A percentile compares a stretch with the other conserved stretches of the same genome.
Conservation (phyloP, 345 rosid genomes). For the Eutrema heterophyllum region DNA sequence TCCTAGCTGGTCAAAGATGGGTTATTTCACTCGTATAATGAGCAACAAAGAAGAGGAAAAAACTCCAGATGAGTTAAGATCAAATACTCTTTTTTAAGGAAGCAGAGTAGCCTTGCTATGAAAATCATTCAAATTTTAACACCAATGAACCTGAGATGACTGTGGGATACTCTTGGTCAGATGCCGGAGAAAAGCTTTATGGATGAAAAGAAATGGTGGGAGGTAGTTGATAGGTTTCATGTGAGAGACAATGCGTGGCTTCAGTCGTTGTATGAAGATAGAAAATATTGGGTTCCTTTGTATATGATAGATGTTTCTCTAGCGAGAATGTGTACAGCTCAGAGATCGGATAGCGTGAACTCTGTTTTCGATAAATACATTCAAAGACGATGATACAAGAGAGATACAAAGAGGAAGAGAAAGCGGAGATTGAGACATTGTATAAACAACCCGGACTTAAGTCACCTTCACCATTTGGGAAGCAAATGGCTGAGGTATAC, state of each 20-base stretch:
- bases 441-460: constrained; percentile 58
- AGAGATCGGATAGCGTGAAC: constrained; percentile 39
- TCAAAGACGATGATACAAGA: constrained; percentile 44
- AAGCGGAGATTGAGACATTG: constrained; percentile 51
- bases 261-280: constrained; percentile 47
- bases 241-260: constrained; percentile 46
- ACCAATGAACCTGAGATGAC: too few relatives aligned
- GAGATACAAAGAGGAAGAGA: constrained; percentile 57
- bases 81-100: too few relatives aligned
- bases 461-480: constrained; percentile 69
- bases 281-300: constrained; percentile 49
- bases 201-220: constrained; percentile 55
- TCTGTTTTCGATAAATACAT: constrained; percentile 45
- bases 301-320: constrained; percentile 45
- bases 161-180: constrained; percentile 56
- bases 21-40: too few relatives aligned
- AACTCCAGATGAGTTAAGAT: too few relatives aligned
- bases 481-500: constrained; percentile 52
- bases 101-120: too few relatives aligned
- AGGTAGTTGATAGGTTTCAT: constrained; percentile 43
- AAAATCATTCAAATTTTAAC: too few relatives aligned
- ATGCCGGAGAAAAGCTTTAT: constrained; percentile 49
- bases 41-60: too few relatives aligned
- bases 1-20: too few relatives aligned
- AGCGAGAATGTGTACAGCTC: constrained; percentile 51